phyloP scores from a whole-genome alignment of 805 yeast genomes.

The Saturnispora hagleri region DNA sequence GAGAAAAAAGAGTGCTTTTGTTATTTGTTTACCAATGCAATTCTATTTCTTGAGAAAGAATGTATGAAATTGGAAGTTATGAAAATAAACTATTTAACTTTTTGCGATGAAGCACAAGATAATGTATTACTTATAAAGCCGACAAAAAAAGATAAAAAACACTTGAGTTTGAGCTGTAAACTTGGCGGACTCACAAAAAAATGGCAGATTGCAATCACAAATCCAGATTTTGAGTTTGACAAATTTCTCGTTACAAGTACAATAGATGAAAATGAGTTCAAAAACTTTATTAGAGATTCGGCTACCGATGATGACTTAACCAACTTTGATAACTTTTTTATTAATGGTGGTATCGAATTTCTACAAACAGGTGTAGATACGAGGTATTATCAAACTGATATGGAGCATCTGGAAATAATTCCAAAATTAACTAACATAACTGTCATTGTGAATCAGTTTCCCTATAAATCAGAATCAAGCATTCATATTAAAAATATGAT shows the following conservation, averaged over 20 bases:
- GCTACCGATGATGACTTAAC: not conserved
- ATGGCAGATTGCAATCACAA: conserved; percentile 26
- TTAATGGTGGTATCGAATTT: conserved; percentile 3
- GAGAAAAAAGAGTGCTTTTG: conserved; percentile 17
- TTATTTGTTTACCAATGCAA: conserved; percentile 22
- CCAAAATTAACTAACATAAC: conserved; percentile 23
- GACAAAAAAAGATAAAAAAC: conserved; percentile 1
- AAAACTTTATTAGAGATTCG: not conserved
- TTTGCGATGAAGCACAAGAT: conserved; percentile 11
- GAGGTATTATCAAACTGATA: conserved; percentile 23
- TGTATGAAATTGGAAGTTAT: conserved; percentile 8
- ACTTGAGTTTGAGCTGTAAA: conserved; percentile 2
- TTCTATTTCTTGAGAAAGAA: conserved; percentile 15
- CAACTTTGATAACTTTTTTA: not conserved
- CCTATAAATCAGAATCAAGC: conserved; percentile 16
- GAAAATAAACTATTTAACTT: conserved; percentile 12
- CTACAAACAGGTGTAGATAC: conserved; percentile 23
- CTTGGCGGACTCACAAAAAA: conserved; percentile 13
- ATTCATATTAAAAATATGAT: conserved; percentile 24
- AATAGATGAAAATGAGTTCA: conserved; percentile 19
- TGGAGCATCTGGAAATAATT: conserved; percentile 17
- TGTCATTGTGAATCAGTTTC: conserved; percentile 22
- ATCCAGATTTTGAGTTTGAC: conserved; percentile 19
- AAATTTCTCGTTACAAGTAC: conserved; percentile 21
- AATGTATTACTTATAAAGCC: conserved; percentile 3